phyloP scores from a whole-genome alignment of 441 rosid species.

The Kokia cookei region DNA sequence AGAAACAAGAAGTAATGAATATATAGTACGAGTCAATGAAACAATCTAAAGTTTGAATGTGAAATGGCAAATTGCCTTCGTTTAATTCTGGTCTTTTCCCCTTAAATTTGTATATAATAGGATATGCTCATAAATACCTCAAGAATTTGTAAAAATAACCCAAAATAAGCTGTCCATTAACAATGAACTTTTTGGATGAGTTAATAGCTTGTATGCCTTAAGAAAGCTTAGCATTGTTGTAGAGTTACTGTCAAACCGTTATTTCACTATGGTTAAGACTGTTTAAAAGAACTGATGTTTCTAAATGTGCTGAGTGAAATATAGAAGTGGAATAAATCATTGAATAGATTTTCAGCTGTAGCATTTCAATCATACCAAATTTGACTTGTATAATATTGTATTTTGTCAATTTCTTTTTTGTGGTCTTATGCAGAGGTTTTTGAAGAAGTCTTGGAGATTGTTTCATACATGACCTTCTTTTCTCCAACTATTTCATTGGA shows the following conservation, averaged over 20 bases:
- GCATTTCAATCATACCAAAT: not conserved
- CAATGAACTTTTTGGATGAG: not conserved
- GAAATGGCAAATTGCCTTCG: not conserved
- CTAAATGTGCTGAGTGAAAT: not conserved
- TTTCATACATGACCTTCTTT: constrained; percentile 88
- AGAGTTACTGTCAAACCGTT: not conserved
- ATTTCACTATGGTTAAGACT: not conserved
- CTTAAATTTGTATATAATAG: not conserved
- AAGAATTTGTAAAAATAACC: not conserved
- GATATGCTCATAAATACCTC: not conserved
- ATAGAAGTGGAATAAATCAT: not conserved
- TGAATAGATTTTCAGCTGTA: not conserved
- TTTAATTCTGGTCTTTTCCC: not conserved
- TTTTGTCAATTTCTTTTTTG: not conserved
- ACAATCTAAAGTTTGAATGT: not conserved
- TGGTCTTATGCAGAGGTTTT: constrained; percentile 69
- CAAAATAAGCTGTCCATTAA: not conserved
- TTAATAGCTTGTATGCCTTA: not conserved
- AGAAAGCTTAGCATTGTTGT: not conserved
- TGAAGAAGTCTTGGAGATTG: constrained; percentile 98
- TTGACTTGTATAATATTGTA: not conserved
- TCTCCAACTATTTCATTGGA: constrained; percentile 93
- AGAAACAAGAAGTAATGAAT: not conserved
- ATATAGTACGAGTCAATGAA: not conserved
- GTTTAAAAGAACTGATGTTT: not conserved